Evolutionary conservation across 345 rosid genomes (phyloP).

Genomic region (Zanthoxylum bungeanum): DNA sequence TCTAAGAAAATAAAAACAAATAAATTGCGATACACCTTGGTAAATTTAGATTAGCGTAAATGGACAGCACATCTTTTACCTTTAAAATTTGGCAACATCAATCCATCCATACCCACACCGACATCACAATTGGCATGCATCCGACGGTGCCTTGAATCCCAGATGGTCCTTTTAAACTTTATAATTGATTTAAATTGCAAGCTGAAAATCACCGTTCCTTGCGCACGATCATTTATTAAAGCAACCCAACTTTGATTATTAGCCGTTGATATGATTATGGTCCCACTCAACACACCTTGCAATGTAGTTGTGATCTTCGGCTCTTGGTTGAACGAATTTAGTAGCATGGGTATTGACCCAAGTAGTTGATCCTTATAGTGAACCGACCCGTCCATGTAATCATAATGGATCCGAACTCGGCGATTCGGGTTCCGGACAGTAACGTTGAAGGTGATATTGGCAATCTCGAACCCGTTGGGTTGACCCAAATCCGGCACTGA

Average conservation of each 20-base stretch:
- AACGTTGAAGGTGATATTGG: slow-evolving; percentile 21
- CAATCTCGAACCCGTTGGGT: slow-evolving; percentile 24
- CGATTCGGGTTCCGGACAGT: slow-evolving; percentile 33
- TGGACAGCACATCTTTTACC: slow-evolving; percentile 23
- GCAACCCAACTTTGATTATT: slow-evolving; percentile 27
- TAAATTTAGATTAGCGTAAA: not conserved
- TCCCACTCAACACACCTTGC: slow-evolving; percentile 15
- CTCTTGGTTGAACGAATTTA: slow-evolving; percentile 23
- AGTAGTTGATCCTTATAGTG: slow-evolving; percentile 22
- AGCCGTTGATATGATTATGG: slow-evolving; percentile 15
- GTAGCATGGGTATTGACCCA: slow-evolving; percentile 12
- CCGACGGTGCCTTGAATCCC: slow-evolving; percentile 28
- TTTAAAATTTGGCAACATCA: slow-evolving; percentile 14
- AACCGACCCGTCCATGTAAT: slow-evolving; percentile 18
- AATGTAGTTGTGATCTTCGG: slow-evolving; percentile 28
- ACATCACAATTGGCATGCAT: slow-evolving; percentile 29
- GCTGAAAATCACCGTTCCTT: slow-evolving; percentile 20
- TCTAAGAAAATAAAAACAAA: not conserved
- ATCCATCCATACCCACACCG: slow-evolving; percentile 29
- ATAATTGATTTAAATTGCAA: slow-evolving; percentile 18
- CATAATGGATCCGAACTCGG: slow-evolving; percentile 26
- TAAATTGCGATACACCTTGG: not conserved
- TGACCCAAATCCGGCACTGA: slow-evolving; percentile 27
- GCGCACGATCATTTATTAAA: slow-evolving; percentile 18
- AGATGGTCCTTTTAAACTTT: slow-evolving; percentile 22